Evolutionary conservation across 306 rosid species (phyloP).

Genomic region (Acacia crassicarpa): DNA sequence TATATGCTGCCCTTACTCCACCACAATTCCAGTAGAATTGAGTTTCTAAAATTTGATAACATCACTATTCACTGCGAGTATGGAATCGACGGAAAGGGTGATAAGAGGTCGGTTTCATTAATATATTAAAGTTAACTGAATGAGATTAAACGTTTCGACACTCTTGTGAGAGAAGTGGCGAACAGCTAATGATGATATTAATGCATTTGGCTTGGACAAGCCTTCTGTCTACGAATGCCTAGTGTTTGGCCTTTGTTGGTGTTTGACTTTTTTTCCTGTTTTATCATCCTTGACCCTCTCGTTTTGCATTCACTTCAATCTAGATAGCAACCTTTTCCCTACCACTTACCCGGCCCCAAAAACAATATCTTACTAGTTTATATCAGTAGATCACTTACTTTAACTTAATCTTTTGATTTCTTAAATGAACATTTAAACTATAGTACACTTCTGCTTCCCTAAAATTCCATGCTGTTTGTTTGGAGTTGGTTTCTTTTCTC

Average conservation of each 20-base stretch:
- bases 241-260: not conserved
- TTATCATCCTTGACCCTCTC: not conserved
- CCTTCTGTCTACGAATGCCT: not conserved
- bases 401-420: not conserved
- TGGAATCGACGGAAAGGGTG: not conserved
- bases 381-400: not conserved
- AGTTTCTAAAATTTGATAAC: not conserved
- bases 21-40: not conserved
- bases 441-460: not conserved
- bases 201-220: conserved; percentile 8
- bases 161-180: not conserved
- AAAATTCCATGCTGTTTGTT: not conserved
- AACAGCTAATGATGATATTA: not conserved
- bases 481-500: too few relatives aligned
- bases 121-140: not conserved
- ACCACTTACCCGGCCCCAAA: not conserved
- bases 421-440: not conserved
- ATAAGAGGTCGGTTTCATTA: not conserved
- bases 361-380: not conserved
- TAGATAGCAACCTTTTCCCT: not conserved
- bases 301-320: not conserved
- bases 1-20: not conserved
- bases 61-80: not conserved
- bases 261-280: not conserved
- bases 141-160: not conserved